phyloP scores from a whole-genome alignment of 2,329 filamentous ascomycete species.

The Cytospora schulzeri region DNA sequence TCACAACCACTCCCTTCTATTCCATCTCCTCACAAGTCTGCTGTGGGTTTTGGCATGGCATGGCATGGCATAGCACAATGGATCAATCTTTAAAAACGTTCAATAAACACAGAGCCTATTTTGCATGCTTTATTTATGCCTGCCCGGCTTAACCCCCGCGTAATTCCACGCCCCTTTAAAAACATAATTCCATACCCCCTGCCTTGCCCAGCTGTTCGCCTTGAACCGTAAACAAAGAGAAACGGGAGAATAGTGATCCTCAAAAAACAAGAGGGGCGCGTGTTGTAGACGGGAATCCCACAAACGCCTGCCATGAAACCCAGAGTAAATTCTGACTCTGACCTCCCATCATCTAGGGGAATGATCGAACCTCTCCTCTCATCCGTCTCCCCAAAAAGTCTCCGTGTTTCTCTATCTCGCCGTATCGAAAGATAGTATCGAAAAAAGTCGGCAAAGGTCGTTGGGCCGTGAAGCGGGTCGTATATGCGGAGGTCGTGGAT shows the following conservation, averaged over 20 bases:
- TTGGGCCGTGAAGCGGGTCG: conserved; percentile 3
- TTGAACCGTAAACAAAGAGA: not conserved
- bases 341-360: not conserved
- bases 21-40: not conserved
- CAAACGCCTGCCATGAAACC: not conserved
- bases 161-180: not conserved
- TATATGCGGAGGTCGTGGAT: not conserved
- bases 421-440: not conserved
- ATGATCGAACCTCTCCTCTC: not conserved
- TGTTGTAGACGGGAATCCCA: not conserved
- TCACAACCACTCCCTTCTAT: too few relatives aligned
- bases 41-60: not conserved
- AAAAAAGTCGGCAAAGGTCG: not conserved
- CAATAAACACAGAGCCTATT: not conserved
- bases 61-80: not conserved
- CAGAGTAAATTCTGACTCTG: not conserved
- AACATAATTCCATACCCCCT: not conserved
- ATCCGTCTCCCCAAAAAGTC: not conserved
- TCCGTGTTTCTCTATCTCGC: not conserved
- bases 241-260: not conserved
- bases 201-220: not conserved
- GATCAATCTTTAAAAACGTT: not conserved
- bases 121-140: not conserved
- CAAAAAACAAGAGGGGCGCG: not conserved
- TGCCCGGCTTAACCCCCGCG: too few relatives aligned